Conservation (phyloP, 495 filamentous ascomycete genomes). For the Niebla homalea region DNA sequence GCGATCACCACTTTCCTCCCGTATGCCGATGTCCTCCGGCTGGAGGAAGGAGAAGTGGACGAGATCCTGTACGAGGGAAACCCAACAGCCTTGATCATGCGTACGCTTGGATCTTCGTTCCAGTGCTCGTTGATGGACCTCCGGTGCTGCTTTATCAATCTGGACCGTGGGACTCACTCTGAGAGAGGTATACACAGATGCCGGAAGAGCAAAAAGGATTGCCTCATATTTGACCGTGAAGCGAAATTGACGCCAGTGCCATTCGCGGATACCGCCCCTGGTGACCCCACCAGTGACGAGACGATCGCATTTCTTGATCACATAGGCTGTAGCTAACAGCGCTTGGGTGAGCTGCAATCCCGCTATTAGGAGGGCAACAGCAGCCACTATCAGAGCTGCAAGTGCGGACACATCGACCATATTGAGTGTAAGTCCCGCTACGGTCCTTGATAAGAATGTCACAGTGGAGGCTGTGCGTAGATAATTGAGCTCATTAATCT, state of each 20-base stretch:
- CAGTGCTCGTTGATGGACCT: background rate
- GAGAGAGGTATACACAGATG: slow-evolving; percentile 2
- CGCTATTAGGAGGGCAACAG: slow-evolving; percentile 6
- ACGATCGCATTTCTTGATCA: slow-evolving; percentile 10
- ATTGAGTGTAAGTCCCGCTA: too few species aligned
- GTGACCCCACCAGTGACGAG: slow-evolving; percentile 8
- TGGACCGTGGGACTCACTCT: slow-evolving; percentile 6
- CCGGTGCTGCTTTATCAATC: background rate
- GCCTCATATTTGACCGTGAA: slow-evolving; percentile 9
- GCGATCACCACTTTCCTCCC: slow-evolving; percentile 8
- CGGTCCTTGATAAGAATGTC: too few species aligned
- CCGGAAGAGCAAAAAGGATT: slow-evolving; percentile 4
- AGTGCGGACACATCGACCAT: slow-evolving; percentile 7
- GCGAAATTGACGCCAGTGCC: slow-evolving; percentile 11
- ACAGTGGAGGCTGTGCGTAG: too few species aligned
- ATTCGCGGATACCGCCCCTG: slow-evolving; percentile 1
- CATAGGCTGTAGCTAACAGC: slow-evolving; percentile 8
- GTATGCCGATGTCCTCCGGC: background rate
- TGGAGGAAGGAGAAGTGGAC: background rate
- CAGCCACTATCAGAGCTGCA: slow-evolving; percentile 5
- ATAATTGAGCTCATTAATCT: too few species aligned
- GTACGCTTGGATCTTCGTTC: background rate
- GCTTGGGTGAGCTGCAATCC: slow-evolving; percentile 4
- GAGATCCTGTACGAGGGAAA: slow-evolving; percentile 5
- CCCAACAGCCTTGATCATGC: slow-evolving; percentile 4